Percentiles rank a stretch among this genome's conserved stretches.
phyloP scores from a whole-genome alignment of 441 rosid genomes.

The Kokia cookei region DNA sequence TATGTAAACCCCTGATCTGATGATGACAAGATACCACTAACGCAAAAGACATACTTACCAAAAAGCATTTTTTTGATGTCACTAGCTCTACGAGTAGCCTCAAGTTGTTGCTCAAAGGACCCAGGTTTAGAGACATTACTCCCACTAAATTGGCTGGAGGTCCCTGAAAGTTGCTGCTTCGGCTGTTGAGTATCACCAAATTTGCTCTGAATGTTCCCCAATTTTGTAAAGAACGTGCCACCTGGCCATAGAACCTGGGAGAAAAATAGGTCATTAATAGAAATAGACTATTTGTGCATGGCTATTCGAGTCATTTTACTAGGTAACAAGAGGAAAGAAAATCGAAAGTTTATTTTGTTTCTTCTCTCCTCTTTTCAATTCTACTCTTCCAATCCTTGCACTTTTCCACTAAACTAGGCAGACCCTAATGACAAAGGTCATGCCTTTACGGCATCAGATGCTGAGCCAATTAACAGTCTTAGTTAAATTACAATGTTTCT shows the following conservation, averaged over 20 bases:
- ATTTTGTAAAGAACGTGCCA: conserved; percentile 70
- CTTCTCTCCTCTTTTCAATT: too few relatives aligned
- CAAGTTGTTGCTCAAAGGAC: conserved; percentile 77
- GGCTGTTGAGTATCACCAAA: conserved; percentile 22
- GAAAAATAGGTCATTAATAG: conserved; percentile 4
- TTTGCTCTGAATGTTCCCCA: conserved; percentile 30
- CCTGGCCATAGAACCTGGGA: conserved; percentile 85
- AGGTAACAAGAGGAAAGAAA: neutral
- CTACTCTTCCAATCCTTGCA: too few relatives aligned
- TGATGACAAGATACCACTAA: neutral
- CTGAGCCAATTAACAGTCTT: neutral
- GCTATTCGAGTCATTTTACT: neutral
- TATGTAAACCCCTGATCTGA: neutral
- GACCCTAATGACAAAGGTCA: neutral
- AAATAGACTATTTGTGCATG: neutral
- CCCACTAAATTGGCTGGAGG: conserved; percentile 43
- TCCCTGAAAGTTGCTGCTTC: conserved; percentile 29
- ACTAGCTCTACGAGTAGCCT: conserved; percentile 85
- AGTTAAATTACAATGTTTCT: neutral
- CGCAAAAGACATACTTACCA: conserved; percentile 37
- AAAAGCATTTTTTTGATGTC: conserved; percentile 78
- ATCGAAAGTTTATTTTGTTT: too few relatives aligned
- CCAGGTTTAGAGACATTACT: conserved; percentile 45
- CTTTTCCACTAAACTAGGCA: neutral
- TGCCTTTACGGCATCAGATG: neutral